phyloP scores from a whole-genome alignment of 164 flowering plant species.

The Vitis labrusca region DNA sequence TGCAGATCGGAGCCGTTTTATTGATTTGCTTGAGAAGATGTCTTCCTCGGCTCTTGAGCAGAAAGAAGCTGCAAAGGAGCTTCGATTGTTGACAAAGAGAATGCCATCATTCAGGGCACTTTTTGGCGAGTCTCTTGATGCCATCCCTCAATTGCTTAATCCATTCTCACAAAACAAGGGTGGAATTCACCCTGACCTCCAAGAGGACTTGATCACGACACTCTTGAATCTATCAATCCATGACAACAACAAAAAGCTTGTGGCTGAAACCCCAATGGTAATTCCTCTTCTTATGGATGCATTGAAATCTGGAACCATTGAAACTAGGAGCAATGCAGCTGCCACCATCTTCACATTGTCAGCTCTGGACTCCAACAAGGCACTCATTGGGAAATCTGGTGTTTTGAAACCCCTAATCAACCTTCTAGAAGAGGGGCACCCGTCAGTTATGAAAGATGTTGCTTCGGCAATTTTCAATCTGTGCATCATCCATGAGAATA shows the following conservation, averaged over 20 bases:
- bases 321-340: conserved; percentile 78
- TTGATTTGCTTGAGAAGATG: conserved; percentile 46
- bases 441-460: conserved; percentile 73
- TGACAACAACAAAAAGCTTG: conserved; percentile 75
- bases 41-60: conserved; percentile 42
- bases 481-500: conserved; percentile 69
- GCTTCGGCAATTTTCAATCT: conserved; percentile 83
- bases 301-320: conserved; percentile 54
- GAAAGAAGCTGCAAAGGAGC: conserved; percentile 70
- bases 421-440: conserved; percentile 67
- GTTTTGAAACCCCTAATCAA: conserved; percentile 61
- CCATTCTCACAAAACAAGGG: conserved; percentile 43
- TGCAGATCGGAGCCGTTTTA: conserved; percentile 43
- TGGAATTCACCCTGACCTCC: conserved; percentile 43
- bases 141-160: conserved; percentile 52
- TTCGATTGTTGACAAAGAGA: conserved; percentile 65
- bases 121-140: conserved; percentile 53
- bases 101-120: conserved; percentile 66
- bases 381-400: conserved; percentile 64
- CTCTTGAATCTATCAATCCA: conserved; percentile 75
- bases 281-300: conserved; percentile 65
- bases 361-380: conserved; percentile 74
- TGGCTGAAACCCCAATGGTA: conserved; percentile 65
- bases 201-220: conserved; percentile 82
- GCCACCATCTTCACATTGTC: conserved; percentile 84